These are phyloP conservation scores for Daldinia grandis DNA, from an alignment of 495 filamentous ascomycete genomes.

Conservation along the genomic window DNA sequence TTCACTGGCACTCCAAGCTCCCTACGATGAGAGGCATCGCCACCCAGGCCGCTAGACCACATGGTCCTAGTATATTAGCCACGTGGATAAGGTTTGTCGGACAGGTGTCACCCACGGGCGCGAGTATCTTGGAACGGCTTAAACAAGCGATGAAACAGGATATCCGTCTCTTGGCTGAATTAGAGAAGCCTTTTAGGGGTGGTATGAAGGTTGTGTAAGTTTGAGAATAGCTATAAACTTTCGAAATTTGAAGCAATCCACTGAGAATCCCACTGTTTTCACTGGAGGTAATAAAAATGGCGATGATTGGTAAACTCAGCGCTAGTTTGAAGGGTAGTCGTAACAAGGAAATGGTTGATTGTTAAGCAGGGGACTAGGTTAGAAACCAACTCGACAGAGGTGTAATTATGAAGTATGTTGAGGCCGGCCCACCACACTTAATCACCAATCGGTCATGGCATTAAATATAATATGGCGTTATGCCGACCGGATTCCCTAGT, in stretches of 20 bases:
- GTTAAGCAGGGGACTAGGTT: conserved; percentile 15
- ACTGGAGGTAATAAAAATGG: neutral
- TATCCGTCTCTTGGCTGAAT: neutral
- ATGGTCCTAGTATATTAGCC: conserved; percentile 15
- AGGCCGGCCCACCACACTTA: neutral
- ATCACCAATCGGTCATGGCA: neutral
- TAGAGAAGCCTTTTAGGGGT: neutral
- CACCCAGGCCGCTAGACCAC: conserved; percentile 34
- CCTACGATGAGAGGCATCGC: conserved; percentile 29
- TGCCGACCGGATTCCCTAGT: conserved; percentile 21
- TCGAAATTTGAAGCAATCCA: neutral
- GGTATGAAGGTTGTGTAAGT: neutral
- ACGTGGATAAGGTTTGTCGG: neutral
- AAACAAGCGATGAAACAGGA: neutral
- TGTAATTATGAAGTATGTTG: conserved; percentile 1
- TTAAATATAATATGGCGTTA: conserved; percentile 1
- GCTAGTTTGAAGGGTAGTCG: neutral
- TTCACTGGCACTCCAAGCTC: conserved; percentile 35
- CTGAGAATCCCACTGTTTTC: neutral
- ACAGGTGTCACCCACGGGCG: neutral
- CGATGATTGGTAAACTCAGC: neutral
- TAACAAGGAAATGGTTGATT: conserved; percentile 2
- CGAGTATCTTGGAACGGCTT: neutral
- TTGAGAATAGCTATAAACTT: neutral
- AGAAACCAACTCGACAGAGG: neutral